Evolutionary conservation across 306 rosid genomes (phyloP).

Genomic region (Castanopsis chinensis): DNA sequence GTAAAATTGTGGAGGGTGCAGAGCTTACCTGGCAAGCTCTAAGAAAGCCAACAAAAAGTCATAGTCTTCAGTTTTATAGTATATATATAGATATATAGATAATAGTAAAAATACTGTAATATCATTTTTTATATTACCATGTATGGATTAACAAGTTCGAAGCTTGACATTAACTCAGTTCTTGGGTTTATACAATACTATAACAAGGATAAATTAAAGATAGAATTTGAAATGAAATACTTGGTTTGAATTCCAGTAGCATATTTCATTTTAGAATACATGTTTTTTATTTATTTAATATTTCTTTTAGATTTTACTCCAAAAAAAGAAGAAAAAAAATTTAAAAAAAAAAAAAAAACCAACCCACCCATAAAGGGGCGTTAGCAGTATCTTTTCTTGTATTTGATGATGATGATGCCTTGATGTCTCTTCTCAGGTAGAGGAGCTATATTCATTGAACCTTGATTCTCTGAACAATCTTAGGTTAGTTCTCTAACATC

Average conservation of each 20-base stretch:
- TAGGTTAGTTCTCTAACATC: constrained; percentile 42
- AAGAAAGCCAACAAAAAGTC: too few species aligned
- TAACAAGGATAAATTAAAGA: too few species aligned
- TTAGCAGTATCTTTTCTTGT: background rate
- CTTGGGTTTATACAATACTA: too few species aligned
- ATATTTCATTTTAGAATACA: background rate
- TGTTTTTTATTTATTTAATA: background rate
- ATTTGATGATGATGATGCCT: constrained; percentile 16
- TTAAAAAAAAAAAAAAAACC: background rate
- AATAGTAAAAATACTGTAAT: background rate
- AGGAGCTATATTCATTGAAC: constrained; percentile 87
- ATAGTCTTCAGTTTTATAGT: too few species aligned
- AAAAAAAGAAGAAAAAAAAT: too few species aligned
- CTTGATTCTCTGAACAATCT: constrained; percentile 73
- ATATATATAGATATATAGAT: too few species aligned
- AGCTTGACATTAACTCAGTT: background rate
- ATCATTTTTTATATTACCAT: background rate
- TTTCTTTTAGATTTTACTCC: too few species aligned
- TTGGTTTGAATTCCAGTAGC: background rate
- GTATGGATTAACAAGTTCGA: background rate
- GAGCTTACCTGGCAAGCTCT: too few species aligned
- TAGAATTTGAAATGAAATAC: too few species aligned
- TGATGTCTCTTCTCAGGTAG: constrained; percentile 65
- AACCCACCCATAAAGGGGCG: background rate
- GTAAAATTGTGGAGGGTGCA: too few species aligned